These are phyloP conservation scores for Elaeagnus macrophylla DNA, from an alignment of 306 rosid genomes.

Conservation along the genomic window DNA sequence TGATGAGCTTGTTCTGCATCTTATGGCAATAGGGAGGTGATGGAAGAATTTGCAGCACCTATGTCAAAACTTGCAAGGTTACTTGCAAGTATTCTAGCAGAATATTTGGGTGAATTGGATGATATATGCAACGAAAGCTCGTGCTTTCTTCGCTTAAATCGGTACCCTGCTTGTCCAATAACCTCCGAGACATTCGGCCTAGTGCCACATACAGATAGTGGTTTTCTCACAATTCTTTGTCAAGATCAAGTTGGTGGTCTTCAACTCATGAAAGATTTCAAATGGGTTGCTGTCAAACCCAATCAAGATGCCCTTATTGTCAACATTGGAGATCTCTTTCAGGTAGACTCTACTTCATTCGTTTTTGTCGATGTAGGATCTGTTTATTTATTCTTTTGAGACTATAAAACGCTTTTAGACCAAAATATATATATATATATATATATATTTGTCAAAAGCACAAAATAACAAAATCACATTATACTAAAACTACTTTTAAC, in stretches of 20 bases:
- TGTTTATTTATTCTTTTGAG: too few species aligned
- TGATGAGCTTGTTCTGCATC: constrained; percentile 20
- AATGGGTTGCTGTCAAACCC: constrained; percentile 86
- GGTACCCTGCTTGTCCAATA: constrained; percentile 63
- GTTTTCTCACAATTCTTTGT: constrained; percentile 70
- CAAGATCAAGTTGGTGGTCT: constrained; percentile 92
- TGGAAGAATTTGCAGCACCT: constrained; percentile 62
- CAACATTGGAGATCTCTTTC: constrained; percentile 88
- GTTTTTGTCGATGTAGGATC: too few species aligned
- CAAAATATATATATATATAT: too few species aligned
- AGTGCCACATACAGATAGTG: constrained; percentile 93
- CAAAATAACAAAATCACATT: too few species aligned
- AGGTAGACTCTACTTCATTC: too few species aligned
- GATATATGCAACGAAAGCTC: constrained; percentile 63
- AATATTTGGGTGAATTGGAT: constrained; percentile 50
- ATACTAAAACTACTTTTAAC: too few species aligned
- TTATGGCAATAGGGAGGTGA: constrained; percentile 46
- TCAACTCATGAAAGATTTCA: constrained; percentile 80
- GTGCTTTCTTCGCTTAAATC: constrained; percentile 76
- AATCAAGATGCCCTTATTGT: constrained; percentile 73
- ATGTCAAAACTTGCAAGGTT: constrained; percentile 57
- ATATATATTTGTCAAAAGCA: too few species aligned
- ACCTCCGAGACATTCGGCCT: constrained; percentile 49
- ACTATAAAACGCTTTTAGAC: too few species aligned
- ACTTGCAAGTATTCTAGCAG: constrained; percentile 60